Base-by-base conservation (phyloP, 495 filamentous ascomycete species). In the Trichoderma parareesei region DNA sequence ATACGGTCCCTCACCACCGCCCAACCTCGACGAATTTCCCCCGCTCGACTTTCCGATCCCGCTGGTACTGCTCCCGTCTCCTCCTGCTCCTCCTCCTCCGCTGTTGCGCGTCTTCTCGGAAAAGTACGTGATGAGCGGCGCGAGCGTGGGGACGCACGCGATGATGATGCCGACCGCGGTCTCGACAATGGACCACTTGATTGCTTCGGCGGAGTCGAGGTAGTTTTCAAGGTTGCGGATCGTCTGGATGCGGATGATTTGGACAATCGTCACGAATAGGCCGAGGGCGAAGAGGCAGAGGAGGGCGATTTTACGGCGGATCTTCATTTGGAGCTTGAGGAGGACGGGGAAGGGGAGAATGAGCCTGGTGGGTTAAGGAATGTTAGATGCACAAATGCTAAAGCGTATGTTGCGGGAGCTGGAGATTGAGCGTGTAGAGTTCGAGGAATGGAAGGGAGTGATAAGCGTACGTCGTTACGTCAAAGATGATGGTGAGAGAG, bases 131-230 rank as follows among this genome's bases (percentile, higher is more conserved):
- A 84, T 74, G 14, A 84, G 71, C 13, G 82, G 81, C 0, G 79
- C 76, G 65, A 82, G 78, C 16, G 80, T 77, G 40, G 81, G 81
- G 14, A 84, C 68, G 65, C 75, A 82, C 48, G 77, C 70, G 62
- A 82, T 71, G 38, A 84, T 77, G 33, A 83, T 75, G 5, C 81
- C 83, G 3, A 85, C 69, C 65, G 81, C 80, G 66, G 75, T 74
- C 64, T 85, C 82, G 5, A 84, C 71, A 6, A 71, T 65, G 14
- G 82, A 84, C 81, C 82, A 85, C n/a, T 81, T 70, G 38, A 82
- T 73, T 16, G 84, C 71, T 0, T 71, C 67, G 9, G 78, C 73
- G 53, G 75, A 78, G 69, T 84, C 79, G 38, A 77, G 74, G 66
- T 76, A 77, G 65, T 77, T 75, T 40, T 62, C 63, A 3, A 82